A percentile compares a stretch with the other conserved stretches of the same genome.
phyloP scores from a whole-genome alignment of 306 rosid species.

The Cyamopsis tetragonoloba region DNA sequence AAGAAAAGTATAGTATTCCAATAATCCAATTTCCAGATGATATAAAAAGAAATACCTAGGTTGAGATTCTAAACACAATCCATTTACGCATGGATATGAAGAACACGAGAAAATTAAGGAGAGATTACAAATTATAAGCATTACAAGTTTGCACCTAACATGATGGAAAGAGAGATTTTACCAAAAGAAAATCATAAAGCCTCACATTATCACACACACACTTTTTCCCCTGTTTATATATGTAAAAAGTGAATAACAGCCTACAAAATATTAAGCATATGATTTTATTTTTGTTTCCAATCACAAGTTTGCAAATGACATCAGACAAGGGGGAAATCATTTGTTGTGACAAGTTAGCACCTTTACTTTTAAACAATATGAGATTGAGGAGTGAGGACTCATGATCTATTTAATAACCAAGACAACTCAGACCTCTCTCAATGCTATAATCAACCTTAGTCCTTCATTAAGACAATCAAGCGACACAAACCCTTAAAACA shows the following conservation, averaged over 20 bases:
- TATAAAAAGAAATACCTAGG: neutral
- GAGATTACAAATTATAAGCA: neutral
- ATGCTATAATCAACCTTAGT: neutral
- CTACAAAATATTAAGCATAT: neutral
- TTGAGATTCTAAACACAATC: neutral
- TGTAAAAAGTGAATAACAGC: neutral
- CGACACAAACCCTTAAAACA: conserved; percentile 1
- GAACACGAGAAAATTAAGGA: neutral
- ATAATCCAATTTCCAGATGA: neutral
- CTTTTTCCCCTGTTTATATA: neutral
- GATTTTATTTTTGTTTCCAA: neutral
- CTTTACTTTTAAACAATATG: neutral
- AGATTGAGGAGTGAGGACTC: neutral
- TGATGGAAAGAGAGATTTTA: neutral
- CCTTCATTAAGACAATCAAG: too few species aligned
- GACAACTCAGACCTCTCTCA: neutral
- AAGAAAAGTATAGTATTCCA: too few species aligned
- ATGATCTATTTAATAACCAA: neutral
- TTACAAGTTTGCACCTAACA: neutral
- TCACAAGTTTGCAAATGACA: neutral
- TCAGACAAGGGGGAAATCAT: neutral
- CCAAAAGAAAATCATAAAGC: neutral
- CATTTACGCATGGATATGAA: neutral
- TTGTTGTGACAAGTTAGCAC: neutral
- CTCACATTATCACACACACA: neutral